Conservation (phyloP, 2,329 filamentous ascomycete species). For the Aspergillus pseudoterreus region DNA sequence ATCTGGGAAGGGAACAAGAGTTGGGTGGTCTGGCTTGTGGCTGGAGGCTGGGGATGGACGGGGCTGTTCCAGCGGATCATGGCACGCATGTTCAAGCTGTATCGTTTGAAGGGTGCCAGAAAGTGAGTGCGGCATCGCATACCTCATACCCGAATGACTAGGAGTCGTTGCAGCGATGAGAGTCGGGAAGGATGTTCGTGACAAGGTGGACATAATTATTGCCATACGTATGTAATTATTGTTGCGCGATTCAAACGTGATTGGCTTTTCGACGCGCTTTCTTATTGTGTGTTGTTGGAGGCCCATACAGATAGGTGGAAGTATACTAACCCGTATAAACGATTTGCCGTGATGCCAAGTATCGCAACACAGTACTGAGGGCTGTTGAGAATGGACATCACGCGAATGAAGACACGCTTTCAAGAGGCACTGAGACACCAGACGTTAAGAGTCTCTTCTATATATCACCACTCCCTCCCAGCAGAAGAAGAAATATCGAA, state of each 20-base stretch:
- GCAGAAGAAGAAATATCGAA: too few species aligned
- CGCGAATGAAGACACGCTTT: neutral
- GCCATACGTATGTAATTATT: neutral
- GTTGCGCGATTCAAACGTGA: too few species aligned
- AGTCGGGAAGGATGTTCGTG: neutral
- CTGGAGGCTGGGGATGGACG: constrained; percentile 45
- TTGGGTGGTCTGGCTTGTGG: constrained; percentile 51
- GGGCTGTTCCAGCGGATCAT: constrained; percentile 42
- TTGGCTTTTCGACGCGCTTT: too few species aligned
- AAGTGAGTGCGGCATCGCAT: constrained; percentile 6
- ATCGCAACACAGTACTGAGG: neutral
- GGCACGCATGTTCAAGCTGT: constrained; percentile 50
- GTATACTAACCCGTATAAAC: constrained; percentile 13
- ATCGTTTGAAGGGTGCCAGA: constrained; percentile 36
- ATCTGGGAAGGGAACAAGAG: constrained; percentile 50
- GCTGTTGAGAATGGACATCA: neutral
- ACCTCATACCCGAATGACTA: neutral
- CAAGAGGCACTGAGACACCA: neutral
- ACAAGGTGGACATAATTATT: neutral
- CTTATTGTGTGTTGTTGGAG: neutral
- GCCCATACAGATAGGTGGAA: neutral
- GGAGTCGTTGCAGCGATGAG: neutral
- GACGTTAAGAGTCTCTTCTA: neutral
- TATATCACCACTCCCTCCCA: too few species aligned
- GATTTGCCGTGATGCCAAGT: constrained; percentile 12